phyloP scores from a whole-genome alignment of 75 land plant genomes.

The Sequoia sempervirens region DNA sequence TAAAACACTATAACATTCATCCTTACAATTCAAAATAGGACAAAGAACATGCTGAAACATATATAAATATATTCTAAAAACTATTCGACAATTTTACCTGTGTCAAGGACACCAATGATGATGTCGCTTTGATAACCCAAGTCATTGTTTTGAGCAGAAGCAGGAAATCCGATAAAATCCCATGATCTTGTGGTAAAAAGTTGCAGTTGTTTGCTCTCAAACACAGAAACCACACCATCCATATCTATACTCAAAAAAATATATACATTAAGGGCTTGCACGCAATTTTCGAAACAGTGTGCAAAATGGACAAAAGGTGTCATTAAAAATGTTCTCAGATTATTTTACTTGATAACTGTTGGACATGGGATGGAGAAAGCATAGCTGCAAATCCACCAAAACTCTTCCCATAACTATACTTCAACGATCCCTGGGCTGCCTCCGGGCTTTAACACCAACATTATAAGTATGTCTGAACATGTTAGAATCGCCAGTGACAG shows the following conservation, averaged over 20 bases:
- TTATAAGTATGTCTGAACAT: neutral
- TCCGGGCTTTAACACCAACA: constrained; percentile 8
- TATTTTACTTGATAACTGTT: constrained; percentile 5
- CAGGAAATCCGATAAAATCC: constrained; percentile 26
- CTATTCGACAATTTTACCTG: constrained; percentile 20
- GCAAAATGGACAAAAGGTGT: too few species aligned
- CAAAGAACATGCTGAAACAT: too few species aligned
- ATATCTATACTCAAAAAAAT: constrained; percentile 12
- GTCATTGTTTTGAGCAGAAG: constrained; percentile 6
- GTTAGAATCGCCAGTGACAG: too few species aligned
- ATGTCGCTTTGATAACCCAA: constrained; percentile 24
- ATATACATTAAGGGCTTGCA: neutral
- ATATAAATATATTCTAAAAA: too few species aligned
- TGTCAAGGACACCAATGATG: constrained; percentile 53
- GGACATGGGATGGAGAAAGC: constrained; percentile 9
- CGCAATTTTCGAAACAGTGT: too few species aligned
- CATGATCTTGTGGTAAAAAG: constrained; percentile 64
- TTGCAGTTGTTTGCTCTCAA: constrained; percentile 22
- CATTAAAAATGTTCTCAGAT: neutral
- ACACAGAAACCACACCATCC: constrained; percentile 40
- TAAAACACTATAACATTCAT: too few species aligned
- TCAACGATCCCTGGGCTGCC: constrained; percentile 17
- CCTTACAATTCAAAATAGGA: too few species aligned
- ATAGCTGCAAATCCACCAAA: constrained; percentile 35
- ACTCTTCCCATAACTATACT: constrained; percentile 30